Evolutionary conservation across 169 alveolate species (phyloP).

Genomic region (Cardiosporidium cionae): DNA sequence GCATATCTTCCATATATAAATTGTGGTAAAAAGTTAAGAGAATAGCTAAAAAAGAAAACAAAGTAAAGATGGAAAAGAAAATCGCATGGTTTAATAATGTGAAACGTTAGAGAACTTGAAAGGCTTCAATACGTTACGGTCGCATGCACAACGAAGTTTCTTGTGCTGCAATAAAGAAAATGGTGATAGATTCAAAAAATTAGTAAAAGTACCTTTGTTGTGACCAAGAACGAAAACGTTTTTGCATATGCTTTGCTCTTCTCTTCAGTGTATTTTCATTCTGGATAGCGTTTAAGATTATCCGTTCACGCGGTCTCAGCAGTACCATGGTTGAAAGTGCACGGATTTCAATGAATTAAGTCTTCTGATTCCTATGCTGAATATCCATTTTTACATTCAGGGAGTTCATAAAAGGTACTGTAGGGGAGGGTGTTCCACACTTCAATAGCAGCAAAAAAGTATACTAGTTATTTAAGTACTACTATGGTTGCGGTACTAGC

Average conservation of each 20-base stretch:
- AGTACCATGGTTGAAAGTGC: too few relatives aligned
- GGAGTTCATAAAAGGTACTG: too few relatives aligned
- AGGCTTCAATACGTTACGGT: not conserved
- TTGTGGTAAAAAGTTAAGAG: not conserved
- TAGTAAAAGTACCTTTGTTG: conserved; percentile 49
- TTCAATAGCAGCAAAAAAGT: too few relatives aligned
- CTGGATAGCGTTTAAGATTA: conserved; percentile 48
- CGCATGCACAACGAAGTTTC: not conserved
- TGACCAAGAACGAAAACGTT: conserved; percentile 72
- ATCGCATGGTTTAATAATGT: not conserved
- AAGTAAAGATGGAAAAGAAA: not conserved
- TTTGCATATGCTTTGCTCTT: conserved; percentile 62
- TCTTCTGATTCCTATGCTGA: too few relatives aligned
- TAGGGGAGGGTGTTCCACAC: too few relatives aligned
- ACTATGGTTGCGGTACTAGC: too few relatives aligned
- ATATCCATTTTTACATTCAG: too few relatives aligned
- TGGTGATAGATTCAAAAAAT: not conserved
- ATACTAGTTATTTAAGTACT: too few relatives aligned
- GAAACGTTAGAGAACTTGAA: not conserved
- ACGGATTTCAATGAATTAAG: too few relatives aligned
- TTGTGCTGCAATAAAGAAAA: not conserved
- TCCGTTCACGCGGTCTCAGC: conserved; percentile 61
- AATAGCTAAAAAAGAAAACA: not conserved
- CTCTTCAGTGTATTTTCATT: conserved; percentile 55
- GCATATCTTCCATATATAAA: not conserved